Base-by-base conservation (phyloP, 2,329 filamentous ascomycete species). In the Mycosphaerella sp. region DNA sequence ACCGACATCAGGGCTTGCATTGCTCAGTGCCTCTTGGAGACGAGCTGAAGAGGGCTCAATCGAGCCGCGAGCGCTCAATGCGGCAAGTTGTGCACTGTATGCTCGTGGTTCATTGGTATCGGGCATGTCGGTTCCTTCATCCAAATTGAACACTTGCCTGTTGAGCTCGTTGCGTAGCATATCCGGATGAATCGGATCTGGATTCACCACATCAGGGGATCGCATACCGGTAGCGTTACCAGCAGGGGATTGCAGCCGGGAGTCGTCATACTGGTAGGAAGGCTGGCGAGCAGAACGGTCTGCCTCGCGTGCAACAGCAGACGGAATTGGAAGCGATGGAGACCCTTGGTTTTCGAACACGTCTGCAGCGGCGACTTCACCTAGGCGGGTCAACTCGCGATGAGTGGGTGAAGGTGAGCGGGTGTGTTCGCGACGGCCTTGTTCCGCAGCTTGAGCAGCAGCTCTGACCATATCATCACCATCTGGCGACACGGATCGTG, bases 171-270 rank as follows among this genome's bases (percentile, higher is more conserved):
- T 32, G 1, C 41, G 48, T 25, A 50, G n/a, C 8, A 30, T 14
- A 12, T 44, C 41, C 1, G 48, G 48, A 17, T 49, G 45, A 10
- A 44, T 44, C 10, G 48, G 48, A 6, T 44, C 48, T 7, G 41
- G 41, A 17, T 44, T 50, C 4, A 34, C 41, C 2, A 49, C 45
- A 49, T 49, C 32, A 14, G 50, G 41, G 13, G 41, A 39, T 35
- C 50, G 45, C 46, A 42, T 39, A n/a, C 51, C 18, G 10, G 28
- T 42, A 18, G 51, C 37, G 41, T 49, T 49, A 37, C 47, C 45
- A 7, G 51, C 47, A 30, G 51, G 51, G 1, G 51, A 50, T 18
- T 8, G 41, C 27, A 44, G 21, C 17, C 12, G 25, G 2, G 48
- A 50, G 34, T 44, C 34, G 13, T 37, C 41, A 8, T 36, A 37